Evolutionary conservation across 306 rosid species (phyloP), one percentile per base, ranked within the genome.

Genomic region (Pyrus pyrifolia): DNA sequence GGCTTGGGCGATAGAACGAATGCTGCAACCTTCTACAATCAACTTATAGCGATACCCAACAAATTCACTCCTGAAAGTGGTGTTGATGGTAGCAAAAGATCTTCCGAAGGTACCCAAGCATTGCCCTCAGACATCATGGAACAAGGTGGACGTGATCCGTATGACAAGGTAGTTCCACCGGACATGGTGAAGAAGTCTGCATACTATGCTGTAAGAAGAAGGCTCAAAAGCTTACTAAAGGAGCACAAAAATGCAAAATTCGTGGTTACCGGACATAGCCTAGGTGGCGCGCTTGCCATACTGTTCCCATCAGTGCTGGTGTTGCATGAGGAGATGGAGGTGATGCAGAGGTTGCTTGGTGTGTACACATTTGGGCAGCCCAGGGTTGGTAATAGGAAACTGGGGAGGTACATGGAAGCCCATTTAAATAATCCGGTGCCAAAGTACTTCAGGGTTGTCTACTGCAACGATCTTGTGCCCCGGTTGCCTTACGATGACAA

Each of bases 281-380:
- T 90, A 75, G 97, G 97, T 14, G 96, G 93, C 23, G 96, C 97
- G 12, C 82, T 93, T 31, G 97, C 96, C 73, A 75, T 87, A 70
- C 38, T 93, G 82, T 89, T 89, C 75, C 94, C 96, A 33, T 82
- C 89, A 4, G 86, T 93, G 76, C 83, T 93, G 75, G 88, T 87
- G 76, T 76, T 87, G 79, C 90, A 93, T 8, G 77, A 80, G 76
- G 91, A 90, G 84, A 81, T 11, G 78, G 85, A 87, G 80, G 57
- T 90, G n/a, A 86, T 93, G 90, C 78, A 81, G 25, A 87, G 85
- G 86, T 59, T 93, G 75, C 70, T 83, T 76, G 85, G 88, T 58
- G 85, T 93, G 31, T 89, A 90, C 81, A 93, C 97, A 38, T 93
- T 81, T 73, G 97, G 96, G 61, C 97, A 93, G 75, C 97, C 97